Evolutionary conservation across 805 yeast genomes (phyloP).

Genomic region (Nakazawaea ishiwadae): DNA sequence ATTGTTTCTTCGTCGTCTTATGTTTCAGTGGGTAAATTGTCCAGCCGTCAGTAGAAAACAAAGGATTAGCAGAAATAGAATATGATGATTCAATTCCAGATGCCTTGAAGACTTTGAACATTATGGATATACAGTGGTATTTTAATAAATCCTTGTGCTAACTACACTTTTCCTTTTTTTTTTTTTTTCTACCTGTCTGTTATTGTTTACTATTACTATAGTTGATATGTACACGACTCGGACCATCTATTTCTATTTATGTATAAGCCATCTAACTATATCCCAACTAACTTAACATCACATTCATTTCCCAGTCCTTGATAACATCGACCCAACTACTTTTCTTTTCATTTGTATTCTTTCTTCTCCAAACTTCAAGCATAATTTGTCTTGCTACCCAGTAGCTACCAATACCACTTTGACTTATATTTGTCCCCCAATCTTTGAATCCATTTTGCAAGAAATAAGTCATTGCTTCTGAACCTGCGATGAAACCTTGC

Average conservation of each 20-base stretch:
- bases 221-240: background rate
- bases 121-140: too few species aligned
- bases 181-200: background rate
- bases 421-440: slow-evolving; percentile 67
- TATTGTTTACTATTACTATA: background rate
- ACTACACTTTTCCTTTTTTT: background rate
- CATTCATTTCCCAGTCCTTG: slow-evolving; percentile 79
- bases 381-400: slow-evolving; percentile 84
- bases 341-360: slow-evolving; percentile 49
- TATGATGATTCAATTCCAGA: slow-evolving; percentile 65
- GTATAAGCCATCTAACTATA: too few species aligned
- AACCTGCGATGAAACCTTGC: slow-evolving; percentile 88
- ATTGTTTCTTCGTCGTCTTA: slow-evolving; percentile 52
- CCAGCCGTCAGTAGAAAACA: slow-evolving; percentile 81
- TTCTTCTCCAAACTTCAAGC: slow-evolving; percentile 81
- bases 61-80: slow-evolving; percentile 63
- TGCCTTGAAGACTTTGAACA: slow-evolving; percentile 51
- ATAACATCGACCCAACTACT: slow-evolving; percentile 79
- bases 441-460: slow-evolving; percentile 62
- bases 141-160: too few species aligned
- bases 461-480: slow-evolving; percentile 58
- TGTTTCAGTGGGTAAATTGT: slow-evolving; percentile 79
- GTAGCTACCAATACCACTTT: slow-evolving; percentile 67
- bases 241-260: too few species aligned
- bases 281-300: slow-evolving; percentile 51